Percentiles rank a stretch among this genome's conserved stretches.
These are phyloP conservation scores for Zymoseptoria passerinii DNA, from an alignment of 2,329 filamentous ascomycete genomes.

Conservation along the genomic window DNA sequence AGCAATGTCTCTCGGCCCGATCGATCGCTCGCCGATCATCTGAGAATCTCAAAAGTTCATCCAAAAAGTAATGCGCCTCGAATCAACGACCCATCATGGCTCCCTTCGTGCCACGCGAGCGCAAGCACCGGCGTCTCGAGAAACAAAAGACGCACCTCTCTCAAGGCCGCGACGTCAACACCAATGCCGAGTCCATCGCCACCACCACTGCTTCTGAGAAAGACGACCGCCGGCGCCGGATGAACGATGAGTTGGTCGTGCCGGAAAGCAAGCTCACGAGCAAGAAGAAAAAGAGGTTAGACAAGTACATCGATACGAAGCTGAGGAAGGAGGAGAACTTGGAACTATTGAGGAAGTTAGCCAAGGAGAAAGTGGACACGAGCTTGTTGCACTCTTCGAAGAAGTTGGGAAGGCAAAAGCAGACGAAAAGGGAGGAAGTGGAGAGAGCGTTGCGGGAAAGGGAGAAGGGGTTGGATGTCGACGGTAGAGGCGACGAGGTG, in stretches of 20 bases:
- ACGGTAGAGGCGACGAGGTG: conserved; percentile 44
- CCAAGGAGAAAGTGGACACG: conserved; percentile 71
- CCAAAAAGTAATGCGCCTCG: neutral
- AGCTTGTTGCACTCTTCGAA: conserved; percentile 70
- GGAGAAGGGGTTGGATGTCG: conserved; percentile 53
- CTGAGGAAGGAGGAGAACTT: conserved; percentile 88
- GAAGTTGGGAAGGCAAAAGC: conserved; percentile 62
- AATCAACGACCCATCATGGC: conserved; percentile 7
- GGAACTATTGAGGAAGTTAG: conserved; percentile 73
- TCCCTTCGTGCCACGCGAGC: conserved; percentile 48
- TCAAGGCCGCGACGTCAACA: conserved; percentile 42
- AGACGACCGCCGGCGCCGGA: conserved; percentile 43
- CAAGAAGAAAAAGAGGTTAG: conserved; percentile 60
- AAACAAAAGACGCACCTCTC: conserved; percentile 40
- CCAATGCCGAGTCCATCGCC: conserved; percentile 45
- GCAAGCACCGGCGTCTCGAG: conserved; percentile 57
- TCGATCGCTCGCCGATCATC: neutral
- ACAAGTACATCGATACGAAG: conserved; percentile 78
- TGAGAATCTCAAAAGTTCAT: neutral
- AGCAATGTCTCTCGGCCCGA: neutral
- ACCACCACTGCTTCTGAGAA: conserved; percentile 45
- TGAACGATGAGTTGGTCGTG: conserved; percentile 49
- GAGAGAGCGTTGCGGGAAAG: conserved; percentile 56
- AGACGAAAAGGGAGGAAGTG: conserved; percentile 63
- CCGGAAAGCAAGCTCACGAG: conserved; percentile 49